Evolutionary conservation across 192 early-diverging fungal genomes (phyloP).

Genomic region (Podochytrium sp.): DNA sequence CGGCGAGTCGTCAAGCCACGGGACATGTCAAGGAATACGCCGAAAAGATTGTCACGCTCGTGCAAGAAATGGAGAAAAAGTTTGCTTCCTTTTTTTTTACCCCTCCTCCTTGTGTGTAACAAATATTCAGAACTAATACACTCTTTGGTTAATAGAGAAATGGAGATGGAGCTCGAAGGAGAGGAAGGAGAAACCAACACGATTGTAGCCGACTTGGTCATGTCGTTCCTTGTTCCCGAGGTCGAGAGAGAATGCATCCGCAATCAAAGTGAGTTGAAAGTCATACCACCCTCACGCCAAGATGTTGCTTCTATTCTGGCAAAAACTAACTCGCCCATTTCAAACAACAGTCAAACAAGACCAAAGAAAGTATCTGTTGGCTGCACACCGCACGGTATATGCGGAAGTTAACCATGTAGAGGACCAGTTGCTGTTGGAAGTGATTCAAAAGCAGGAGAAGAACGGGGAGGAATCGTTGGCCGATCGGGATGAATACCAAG

Average conservation of each 20-base stretch:
- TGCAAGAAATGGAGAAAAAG: conserved; percentile 41
- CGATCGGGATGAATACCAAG: too few relatives aligned
- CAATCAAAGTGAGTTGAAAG: conserved; percentile 46
- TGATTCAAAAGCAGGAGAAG: neutral
- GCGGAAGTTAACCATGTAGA: conserved; percentile 17
- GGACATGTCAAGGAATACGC: conserved; percentile 52
- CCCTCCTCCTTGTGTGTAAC: neutral
- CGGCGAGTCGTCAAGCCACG: conserved; percentile 45
- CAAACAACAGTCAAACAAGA: conserved; percentile 47
- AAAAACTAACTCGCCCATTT: neutral
- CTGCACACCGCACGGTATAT: conserved; percentile 52
- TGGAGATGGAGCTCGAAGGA: neutral
- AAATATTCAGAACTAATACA: neutral
- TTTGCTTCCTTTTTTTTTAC: neutral
- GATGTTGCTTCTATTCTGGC: neutral
- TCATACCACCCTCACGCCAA: neutral
- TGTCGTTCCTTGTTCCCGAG: conserved; percentile 62
- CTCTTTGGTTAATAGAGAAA: conserved; percentile 1
- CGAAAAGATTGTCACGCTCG: conserved; percentile 39
- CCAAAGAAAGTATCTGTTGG: conserved; percentile 52
- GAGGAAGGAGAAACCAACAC: neutral
- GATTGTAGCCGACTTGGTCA: conserved; percentile 54
- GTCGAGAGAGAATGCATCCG: conserved; percentile 54
- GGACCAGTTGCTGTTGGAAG: conserved; percentile 12
- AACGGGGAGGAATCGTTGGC: too few relatives aligned